phyloP scores from a whole-genome alignment of 345 rosid species.

The Crucihimalaya himalaica region DNA sequence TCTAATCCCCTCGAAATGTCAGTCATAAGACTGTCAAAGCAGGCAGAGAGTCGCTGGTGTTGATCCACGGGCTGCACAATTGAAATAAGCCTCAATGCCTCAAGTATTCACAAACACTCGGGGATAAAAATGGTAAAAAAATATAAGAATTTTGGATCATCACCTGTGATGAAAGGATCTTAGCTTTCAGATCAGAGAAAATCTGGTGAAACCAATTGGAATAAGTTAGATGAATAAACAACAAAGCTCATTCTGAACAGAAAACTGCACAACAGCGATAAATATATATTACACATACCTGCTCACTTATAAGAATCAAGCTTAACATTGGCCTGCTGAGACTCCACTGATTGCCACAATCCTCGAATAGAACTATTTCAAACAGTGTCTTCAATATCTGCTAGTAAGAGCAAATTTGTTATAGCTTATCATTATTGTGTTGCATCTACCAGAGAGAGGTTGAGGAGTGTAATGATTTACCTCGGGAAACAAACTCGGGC shows the following conservation, averaged over 20 bases:
- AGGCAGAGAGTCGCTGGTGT: conserved; percentile 74
- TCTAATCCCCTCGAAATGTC: conserved; percentile 86
- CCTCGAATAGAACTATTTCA: conserved; percentile 93
- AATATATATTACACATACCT: conserved; percentile 47
- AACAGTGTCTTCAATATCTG: conserved; percentile 93
- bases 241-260: conserved; percentile 2
- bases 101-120: neutral
- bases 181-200: conserved; percentile 84
- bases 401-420: conserved; percentile 28
- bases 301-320: conserved; percentile 85
- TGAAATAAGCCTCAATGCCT: neutral
- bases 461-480: conserved; percentile 45
- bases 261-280: conserved; percentile 5
- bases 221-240: conserved; percentile 17
- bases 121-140: neutral
- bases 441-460: conserved; percentile 5
- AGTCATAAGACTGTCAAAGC: conserved; percentile 91
- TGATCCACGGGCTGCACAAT: conserved; percentile 85
- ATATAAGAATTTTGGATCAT: conserved; percentile 14
- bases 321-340: conserved; percentile 98
- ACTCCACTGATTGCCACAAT: conserved; percentile 97
- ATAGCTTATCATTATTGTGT: neutral
- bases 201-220: conserved; percentile 55
- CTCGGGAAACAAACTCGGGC: conserved; percentile 94
- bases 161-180: conserved; percentile 91